Evolutionary conservation across 78 protist genomes (phyloP).

Genomic region (Dictyostelium capitatum): DNA sequence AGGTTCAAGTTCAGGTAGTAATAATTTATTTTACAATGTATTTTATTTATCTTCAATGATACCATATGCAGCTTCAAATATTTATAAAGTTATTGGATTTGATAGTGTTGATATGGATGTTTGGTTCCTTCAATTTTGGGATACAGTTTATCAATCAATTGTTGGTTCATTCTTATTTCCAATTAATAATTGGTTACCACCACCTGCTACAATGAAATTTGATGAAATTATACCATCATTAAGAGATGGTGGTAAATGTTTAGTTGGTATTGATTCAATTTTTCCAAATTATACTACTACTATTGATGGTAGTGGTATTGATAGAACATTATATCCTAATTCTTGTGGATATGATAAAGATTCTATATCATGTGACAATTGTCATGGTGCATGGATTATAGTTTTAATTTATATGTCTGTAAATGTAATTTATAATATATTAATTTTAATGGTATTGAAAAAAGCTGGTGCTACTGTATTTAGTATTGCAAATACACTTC

Average conservation of each 20-base stretch:
- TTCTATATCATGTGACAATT: constrained; percentile 22
- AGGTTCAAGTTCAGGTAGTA: background rate
- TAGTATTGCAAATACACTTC: constrained; percentile 65
- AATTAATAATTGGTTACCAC: constrained; percentile 38
- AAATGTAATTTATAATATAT: constrained; percentile 46
- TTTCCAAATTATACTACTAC: background rate
- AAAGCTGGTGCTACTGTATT: constrained; percentile 80
- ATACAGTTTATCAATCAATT: constrained; percentile 32
- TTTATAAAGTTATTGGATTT: constrained; percentile 64
- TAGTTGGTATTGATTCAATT: constrained; percentile 10
- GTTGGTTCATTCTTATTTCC: constrained; percentile 62
- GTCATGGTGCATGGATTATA: constrained; percentile 53
- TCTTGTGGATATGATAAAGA: background rate
- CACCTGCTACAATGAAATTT: constrained; percentile 23
- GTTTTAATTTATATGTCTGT: constrained; percentile 48
- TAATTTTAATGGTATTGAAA: constrained; percentile 65
- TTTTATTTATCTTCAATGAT: constrained; percentile 53
- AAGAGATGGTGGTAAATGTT: constrained; percentile 29
- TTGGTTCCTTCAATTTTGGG: constrained; percentile 59
- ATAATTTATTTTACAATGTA: constrained; percentile 46
- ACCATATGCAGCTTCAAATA: constrained; percentile 56
- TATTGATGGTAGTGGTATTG: background rate
- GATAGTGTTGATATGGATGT: constrained; percentile 59
- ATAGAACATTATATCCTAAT: background rate
- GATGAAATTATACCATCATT: constrained; percentile 38